phyloP scores from a whole-genome alignment of 2,329 filamentous ascomycete genomes.

The Claviceps citrina region DNA sequence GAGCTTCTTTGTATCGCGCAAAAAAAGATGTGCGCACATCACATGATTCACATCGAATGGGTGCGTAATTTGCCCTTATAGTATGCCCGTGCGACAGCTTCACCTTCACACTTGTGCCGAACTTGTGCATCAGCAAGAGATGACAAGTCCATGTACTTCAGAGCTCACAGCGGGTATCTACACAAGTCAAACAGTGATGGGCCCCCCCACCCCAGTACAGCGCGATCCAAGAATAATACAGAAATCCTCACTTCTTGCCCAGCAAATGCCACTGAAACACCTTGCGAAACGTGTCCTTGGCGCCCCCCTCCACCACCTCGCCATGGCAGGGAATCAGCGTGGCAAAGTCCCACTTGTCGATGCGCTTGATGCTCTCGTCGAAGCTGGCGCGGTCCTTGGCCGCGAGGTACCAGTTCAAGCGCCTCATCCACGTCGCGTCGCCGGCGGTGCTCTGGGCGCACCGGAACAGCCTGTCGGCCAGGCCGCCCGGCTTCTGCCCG shows the following conservation, averaged over 20 bases:
- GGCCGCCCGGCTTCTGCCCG: conserved; percentile 17
- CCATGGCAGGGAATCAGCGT: conserved; percentile 85
- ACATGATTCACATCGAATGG: too few species aligned
- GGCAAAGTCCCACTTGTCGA: conserved; percentile 70
- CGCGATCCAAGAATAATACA: too few species aligned
- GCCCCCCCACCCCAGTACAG: too few species aligned
- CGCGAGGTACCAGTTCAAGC: conserved; percentile 66
- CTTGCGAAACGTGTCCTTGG: conserved; percentile 61
- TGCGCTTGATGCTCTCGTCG: conserved; percentile 50
- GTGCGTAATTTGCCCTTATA: too few species aligned
- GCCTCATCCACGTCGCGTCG: conserved; percentile 57
- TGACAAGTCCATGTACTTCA: too few species aligned
- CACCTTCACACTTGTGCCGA: too few species aligned
- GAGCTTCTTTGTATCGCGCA: too few species aligned
- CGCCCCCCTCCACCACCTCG: conserved; percentile 62
- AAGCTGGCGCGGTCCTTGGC: conserved; percentile 52
- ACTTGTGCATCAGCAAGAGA: too few species aligned
- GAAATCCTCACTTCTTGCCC: conserved; percentile 13
- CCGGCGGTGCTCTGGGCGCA: conserved; percentile 47
- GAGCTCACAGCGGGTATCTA: neutral
- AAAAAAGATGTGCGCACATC: too few species aligned
- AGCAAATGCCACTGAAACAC: conserved; percentile 71
- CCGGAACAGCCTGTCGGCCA: conserved; percentile 29
- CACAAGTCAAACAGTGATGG: too few species aligned
- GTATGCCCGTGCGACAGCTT: too few species aligned